A percentile compares a stretch with the other conserved stretches of the same genome.
phyloP scores from a whole-genome alignment of 192 early-diverging fungal species.

The Funneliformis mosseae region DNA sequence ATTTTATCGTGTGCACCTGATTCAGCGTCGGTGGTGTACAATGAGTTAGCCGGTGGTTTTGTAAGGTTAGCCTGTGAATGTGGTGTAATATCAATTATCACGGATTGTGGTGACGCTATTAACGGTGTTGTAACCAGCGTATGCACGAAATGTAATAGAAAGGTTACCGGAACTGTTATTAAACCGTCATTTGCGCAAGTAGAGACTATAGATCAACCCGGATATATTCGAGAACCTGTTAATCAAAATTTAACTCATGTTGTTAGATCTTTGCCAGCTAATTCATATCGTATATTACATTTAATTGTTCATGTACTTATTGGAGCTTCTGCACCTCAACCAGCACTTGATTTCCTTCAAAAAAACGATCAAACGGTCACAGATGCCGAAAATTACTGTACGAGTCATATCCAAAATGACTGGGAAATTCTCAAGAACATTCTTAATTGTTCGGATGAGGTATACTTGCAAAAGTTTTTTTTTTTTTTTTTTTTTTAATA shows the following conservation, averaged over 20 bases:
- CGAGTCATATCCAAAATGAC: slow-evolving; percentile 29
- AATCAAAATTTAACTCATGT: not conserved
- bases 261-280: not conserved
- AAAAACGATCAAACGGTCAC: not conserved
- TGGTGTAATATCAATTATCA: slow-evolving; percentile 14
- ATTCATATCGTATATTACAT: slow-evolving; percentile 31
- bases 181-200: not conserved
- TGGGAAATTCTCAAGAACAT: slow-evolving; percentile 26
- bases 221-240: slow-evolving; percentile 16
- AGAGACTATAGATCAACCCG: not conserved
- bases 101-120: not conserved
- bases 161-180: not conserved
- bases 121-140: not conserved
- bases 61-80: slow-evolving; percentile 26
- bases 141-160: not conserved
- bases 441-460: slow-evolving; percentile 21
- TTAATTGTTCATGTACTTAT: slow-evolving; percentile 33
- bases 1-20: slow-evolving; percentile 22
- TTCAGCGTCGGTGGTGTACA: not conserved
- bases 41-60: not conserved
- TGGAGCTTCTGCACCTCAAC: not conserved
- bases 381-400: slow-evolving; percentile 15
- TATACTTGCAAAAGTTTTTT: not conserved
- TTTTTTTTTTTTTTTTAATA: no score
- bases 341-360: not conserved